A percentile compares a stretch with the other conserved stretches of the same genome.
Evolutionary conservation across 2,329 filamentous ascomycete genomes (phyloP).

Genomic region (Grosmannia penicillata): DNA sequence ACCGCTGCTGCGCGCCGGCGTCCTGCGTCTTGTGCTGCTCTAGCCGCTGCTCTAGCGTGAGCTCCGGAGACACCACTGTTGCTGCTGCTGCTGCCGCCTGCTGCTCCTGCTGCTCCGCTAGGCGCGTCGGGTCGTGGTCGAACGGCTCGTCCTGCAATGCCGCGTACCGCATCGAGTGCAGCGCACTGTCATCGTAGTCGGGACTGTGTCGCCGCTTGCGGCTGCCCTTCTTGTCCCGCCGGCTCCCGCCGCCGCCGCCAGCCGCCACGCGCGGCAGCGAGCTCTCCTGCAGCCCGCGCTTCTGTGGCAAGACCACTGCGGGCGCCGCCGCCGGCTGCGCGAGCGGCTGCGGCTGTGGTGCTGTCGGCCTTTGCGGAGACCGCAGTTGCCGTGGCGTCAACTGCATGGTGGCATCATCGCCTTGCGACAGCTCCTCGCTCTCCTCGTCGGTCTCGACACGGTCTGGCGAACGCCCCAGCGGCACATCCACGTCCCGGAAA

Average conservation of each 20-base stretch:
- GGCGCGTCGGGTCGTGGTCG: slow-evolving; percentile 39
- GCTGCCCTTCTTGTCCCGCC: slow-evolving; percentile 7
- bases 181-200: slow-evolving; percentile 41
- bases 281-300: slow-evolving; percentile 11
- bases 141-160: slow-evolving; percentile 37
- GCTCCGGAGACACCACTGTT: slow-evolving; percentile 19
- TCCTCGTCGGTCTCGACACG: slow-evolving; percentile 14
- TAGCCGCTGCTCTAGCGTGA: slow-evolving; percentile 32
- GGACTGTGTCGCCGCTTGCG: slow-evolving; percentile 29
- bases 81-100: no score
- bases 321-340: slow-evolving; percentile 5
- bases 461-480: slow-evolving; percentile 3
- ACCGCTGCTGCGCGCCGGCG: slow-evolving; percentile 25
- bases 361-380: slow-evolving; percentile 1
- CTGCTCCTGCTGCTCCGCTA: slow-evolving; percentile 22
- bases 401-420: slow-evolving; percentile 14
- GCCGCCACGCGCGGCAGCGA: slow-evolving; percentile 9
- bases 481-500: slow-evolving; percentile 14
- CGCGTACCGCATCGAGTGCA: slow-evolving; percentile 38
- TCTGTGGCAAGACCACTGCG: slow-evolving; percentile 10
- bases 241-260: slow-evolving; percentile 1
- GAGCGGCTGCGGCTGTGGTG: slow-evolving; percentile 2
- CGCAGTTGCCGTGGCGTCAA: slow-evolving; percentile 11
- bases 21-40: slow-evolving; percentile 31
- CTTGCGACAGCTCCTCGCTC: slow-evolving; percentile 14